These are phyloP conservation scores for Penicillium psychrosexuale DNA, from an alignment of 2,329 filamentous ascomycete species.

Conservation along the genomic window DNA sequence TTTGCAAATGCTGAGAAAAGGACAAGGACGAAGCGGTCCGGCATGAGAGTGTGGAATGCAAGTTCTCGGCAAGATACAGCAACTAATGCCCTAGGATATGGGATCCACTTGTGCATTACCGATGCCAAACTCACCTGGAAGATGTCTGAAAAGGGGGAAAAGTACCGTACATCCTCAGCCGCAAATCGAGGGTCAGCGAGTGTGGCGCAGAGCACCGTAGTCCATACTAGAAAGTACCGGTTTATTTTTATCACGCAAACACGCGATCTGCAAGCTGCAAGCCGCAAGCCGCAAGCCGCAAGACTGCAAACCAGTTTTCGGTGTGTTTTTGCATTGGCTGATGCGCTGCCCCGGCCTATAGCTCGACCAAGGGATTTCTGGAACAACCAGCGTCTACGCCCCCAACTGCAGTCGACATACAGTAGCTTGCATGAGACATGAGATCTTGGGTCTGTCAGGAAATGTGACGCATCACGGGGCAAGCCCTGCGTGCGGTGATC, in stretches of 20 bases:
- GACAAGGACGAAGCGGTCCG: background rate
- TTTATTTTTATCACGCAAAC: conserved; percentile 3
- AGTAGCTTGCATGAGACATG: conserved; percentile 4
- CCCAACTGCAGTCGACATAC: conserved; percentile 1
- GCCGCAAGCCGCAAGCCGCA: background rate
- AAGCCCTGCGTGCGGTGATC: background rate
- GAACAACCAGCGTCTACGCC: background rate
- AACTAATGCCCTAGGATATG: background rate
- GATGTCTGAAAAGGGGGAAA: background rate
- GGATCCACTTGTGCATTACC: background rate
- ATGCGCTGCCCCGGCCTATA: conserved; percentile 9
- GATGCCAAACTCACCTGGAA: background rate
- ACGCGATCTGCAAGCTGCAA: conserved; percentile 4
- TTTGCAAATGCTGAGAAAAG: background rate
- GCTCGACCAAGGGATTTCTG: background rate
- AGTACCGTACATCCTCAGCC: conserved; percentile 13
- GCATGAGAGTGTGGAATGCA: background rate
- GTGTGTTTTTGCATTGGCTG: conserved; percentile 6
- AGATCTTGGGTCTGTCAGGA: background rate
- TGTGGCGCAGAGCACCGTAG: conserved; percentile 18
- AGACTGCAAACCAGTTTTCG: background rate
- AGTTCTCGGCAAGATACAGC: background rate
- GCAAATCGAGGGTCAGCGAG: conserved; percentile 5
- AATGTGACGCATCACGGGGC: conserved; percentile 10
- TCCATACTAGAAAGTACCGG: conserved; percentile 10